phyloP scores from a whole-genome alignment of 345 rosid species.

The Acer saccharum region DNA sequence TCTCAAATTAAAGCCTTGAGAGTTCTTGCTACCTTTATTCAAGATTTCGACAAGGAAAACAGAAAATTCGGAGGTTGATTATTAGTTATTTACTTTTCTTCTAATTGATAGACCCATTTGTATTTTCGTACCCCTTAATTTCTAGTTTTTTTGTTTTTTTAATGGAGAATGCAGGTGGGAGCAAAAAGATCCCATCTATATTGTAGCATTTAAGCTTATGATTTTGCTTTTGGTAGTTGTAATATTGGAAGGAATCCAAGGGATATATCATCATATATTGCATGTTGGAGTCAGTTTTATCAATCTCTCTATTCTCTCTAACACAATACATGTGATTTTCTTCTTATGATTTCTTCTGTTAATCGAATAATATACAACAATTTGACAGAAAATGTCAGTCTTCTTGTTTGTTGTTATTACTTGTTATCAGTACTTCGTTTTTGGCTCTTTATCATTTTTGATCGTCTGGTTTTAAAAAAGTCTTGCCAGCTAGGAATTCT shows the following conservation, averaged over 20 bases:
- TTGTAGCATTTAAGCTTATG: not conserved
- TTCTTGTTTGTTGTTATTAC: too few species aligned
- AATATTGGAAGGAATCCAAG: not conserved
- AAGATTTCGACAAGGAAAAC: slow-evolving; percentile 53
- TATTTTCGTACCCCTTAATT: not conserved
- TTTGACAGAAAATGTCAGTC: too few species aligned
- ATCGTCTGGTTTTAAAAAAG: not conserved
- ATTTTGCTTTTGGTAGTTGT: not conserved
- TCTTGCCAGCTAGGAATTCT: not conserved
- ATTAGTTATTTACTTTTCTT: too few species aligned
- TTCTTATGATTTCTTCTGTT: not conserved
- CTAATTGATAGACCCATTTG: not conserved
- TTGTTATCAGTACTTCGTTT: too few species aligned
- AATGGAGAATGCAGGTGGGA: not conserved
- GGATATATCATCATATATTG: too few species aligned
- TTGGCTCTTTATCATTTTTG: too few species aligned
- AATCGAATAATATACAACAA: not conserved
- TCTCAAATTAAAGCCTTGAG: slow-evolving; percentile 65
- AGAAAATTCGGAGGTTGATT: slow-evolving; percentile 54
- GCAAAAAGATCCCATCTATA: not conserved
- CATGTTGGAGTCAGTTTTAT: too few species aligned
- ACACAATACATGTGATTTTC: too few species aligned
- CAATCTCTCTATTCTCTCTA: too few species aligned
- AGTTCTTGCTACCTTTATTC: slow-evolving; percentile 48
- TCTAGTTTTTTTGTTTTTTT: not conserved